A percentile compares a stretch with the other conserved stretches of the same genome.
Conservation (phyloP, 2,329 filamentous ascomycete species). For the Dactylonectria macrodidyma region DNA sequence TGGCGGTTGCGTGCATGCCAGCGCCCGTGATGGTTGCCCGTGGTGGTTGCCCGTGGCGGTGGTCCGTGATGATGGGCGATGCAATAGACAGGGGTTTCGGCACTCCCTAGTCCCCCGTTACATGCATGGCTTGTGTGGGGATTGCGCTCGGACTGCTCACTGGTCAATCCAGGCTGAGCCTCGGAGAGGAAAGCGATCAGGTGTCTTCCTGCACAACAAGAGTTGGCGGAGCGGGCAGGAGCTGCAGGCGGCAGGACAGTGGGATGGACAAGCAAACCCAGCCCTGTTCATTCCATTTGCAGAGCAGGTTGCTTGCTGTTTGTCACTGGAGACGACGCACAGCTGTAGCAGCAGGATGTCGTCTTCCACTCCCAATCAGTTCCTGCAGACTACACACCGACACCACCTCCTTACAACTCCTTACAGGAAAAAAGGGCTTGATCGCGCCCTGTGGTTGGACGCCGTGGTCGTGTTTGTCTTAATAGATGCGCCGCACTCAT, state of each 20-base stretch:
- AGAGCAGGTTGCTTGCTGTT: neutral
- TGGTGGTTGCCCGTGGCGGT: conserved; percentile 28
- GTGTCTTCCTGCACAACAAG: conserved; percentile 21
- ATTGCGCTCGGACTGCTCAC: conserved; percentile 37
- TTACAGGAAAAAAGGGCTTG: neutral
- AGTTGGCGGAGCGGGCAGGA: conserved; percentile 17
- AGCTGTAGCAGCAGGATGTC: neutral
- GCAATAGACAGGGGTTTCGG: conserved; percentile 24
- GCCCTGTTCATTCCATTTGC: neutral
- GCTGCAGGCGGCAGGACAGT: neutral
- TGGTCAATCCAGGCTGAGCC: conserved; percentile 30
- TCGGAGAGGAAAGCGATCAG: conserved; percentile 34
- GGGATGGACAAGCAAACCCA: neutral
- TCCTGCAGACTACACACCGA: conserved; percentile 12
- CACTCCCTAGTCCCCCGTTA: conserved; percentile 25
- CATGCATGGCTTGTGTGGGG: conserved; percentile 37
- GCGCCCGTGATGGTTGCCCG: conserved; percentile 32
- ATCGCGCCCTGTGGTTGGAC: neutral
- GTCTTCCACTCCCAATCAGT: conserved; percentile 11
- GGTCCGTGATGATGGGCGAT: conserved; percentile 25
- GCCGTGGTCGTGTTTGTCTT: neutral
- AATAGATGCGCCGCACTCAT: conserved; percentile 13
- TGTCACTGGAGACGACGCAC: neutral
- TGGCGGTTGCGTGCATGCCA: conserved; percentile 36
- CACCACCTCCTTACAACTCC: conserved; percentile 4